A percentile compares a stretch with the other conserved stretches of the same genome.
Evolutionary conservation across 2,329 filamentous ascomycete species (phyloP).

Genomic region (Fusarium coffeatum): DNA sequence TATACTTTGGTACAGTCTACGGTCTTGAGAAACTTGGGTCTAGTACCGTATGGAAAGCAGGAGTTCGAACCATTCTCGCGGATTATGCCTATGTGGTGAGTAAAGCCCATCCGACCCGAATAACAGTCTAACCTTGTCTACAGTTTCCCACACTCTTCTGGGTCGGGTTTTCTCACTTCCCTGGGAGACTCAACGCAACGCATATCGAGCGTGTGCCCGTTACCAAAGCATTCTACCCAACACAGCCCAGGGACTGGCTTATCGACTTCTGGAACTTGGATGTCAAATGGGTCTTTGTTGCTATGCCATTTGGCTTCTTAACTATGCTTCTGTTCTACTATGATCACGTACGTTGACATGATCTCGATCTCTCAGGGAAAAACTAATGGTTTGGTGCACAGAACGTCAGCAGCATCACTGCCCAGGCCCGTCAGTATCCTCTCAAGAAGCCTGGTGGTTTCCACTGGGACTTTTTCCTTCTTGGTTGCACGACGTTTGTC

Average conservation of each 20-base stretch:
- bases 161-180: slow-evolving; percentile 9
- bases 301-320: not conserved
- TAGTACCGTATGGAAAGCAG: not conserved
- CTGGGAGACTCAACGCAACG: not conserved
- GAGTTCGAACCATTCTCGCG: not conserved
- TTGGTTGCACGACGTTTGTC: slow-evolving; percentile 2
- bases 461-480: slow-evolving; percentile 7
- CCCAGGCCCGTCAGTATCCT: slow-evolving; percentile 1
- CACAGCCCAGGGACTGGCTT: not conserved
- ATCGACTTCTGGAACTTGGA: slow-evolving; percentile 11
- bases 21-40: not conserved
- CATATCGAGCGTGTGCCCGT: not conserved
- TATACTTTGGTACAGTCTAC: slow-evolving; percentile 4
- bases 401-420: slow-evolving; percentile 9
- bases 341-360: not conserved
- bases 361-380: no score
- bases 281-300: not conserved
- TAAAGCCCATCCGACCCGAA: not conserved
- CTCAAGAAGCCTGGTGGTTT: slow-evolving; percentile 6
- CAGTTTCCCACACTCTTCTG: slow-evolving; percentile 1
- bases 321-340: slow-evolving; percentile 12
- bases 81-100: slow-evolving; percentile 7
- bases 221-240: not conserved
- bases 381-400: not conserved
- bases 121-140: not conserved